Conservation (phyloP, 306 rosid species). For the Psophocarpus tetragonolobus region DNA sequence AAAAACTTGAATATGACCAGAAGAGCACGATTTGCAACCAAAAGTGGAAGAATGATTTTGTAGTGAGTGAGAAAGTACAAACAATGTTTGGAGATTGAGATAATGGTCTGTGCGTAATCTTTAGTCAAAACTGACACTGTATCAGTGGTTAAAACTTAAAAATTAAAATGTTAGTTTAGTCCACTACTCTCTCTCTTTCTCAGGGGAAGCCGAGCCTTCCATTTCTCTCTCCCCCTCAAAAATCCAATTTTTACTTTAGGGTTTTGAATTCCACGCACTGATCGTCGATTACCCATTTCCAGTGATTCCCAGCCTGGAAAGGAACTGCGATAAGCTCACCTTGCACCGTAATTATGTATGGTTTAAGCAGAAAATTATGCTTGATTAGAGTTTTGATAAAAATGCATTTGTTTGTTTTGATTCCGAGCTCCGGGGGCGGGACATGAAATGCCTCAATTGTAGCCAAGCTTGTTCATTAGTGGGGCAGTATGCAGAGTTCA, state of each 20-base stretch:
- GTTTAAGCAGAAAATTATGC: slow-evolving; percentile 10
- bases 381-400: slow-evolving; percentile 5
- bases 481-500: slow-evolving; percentile 17
- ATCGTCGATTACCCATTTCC: slow-evolving; percentile 8
- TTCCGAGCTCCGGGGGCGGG: slow-evolving; percentile 29
- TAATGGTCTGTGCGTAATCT: no score
- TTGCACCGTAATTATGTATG: slow-evolving; percentile 26
- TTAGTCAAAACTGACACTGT: no score
- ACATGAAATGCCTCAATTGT: neutral
- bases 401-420: slow-evolving; percentile 25
- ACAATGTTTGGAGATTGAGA: neutral
- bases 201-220: no score
- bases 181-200: neutral
- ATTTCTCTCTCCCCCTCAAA: slow-evolving; percentile 11
- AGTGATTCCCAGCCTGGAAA: neutral
- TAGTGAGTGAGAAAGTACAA: neutral
- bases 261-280: slow-evolving; percentile 32
- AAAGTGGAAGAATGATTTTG: neutral
- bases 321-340: slow-evolving; percentile 22
- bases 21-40: neutral
- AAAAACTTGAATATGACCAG: neutral
- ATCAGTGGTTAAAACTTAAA: neutral
- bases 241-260: slow-evolving; percentile 33
- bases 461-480: slow-evolving; percentile 7
- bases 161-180: neutral